Percentiles rank a stretch among this genome's conserved stretches.
These are phyloP conservation scores for Paratrimastix pyriformis DNA, from an alignment of 78 protist genomes.

Conservation along the genomic window DNA sequence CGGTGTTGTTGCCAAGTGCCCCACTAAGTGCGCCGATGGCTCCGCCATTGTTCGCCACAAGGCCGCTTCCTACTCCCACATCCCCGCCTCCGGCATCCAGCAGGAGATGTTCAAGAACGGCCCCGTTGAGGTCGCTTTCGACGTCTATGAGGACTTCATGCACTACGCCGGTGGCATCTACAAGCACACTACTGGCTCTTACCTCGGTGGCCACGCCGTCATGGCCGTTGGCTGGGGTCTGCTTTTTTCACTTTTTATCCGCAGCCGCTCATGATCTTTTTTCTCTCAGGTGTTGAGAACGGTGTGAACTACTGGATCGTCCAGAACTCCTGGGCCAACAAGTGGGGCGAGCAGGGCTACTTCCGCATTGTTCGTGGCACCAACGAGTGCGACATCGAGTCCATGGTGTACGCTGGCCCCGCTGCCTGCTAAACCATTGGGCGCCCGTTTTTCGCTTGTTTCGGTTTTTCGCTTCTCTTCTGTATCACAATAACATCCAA, in stretches of 20 bases:
- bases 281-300: neutral
- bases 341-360: slow-evolving; percentile 55
- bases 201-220: slow-evolving; percentile 57
- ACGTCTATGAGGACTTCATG: slow-evolving; percentile 46
- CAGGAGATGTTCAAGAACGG: slow-evolving; percentile 35
- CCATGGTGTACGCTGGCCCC: neutral
- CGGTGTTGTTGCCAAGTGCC: slow-evolving; percentile 1
- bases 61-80: neutral
- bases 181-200: slow-evolving; percentile 20
- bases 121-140: slow-evolving; percentile 41
- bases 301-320: slow-evolving; percentile 31
- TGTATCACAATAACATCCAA: neutral
- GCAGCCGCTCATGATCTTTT: neutral
- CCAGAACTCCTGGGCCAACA: slow-evolving; percentile 36
- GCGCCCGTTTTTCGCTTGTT: neutral
- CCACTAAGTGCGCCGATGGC: slow-evolving; percentile 5
- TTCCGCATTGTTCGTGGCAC: slow-evolving; percentile 51
- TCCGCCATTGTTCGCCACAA: neutral
- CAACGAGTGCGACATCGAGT: slow-evolving; percentile 65
- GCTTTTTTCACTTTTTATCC: no score
- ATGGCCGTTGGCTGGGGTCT: slow-evolving; percentile 59
- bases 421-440: neutral
- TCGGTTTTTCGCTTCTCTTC: neutral
- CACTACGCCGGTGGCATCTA: slow-evolving; percentile 60
- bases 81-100: slow-evolving; percentile 11